Conservation (phyloP, 1,139 yeast species). For the Lodderomyces metapsilosis region DNA sequence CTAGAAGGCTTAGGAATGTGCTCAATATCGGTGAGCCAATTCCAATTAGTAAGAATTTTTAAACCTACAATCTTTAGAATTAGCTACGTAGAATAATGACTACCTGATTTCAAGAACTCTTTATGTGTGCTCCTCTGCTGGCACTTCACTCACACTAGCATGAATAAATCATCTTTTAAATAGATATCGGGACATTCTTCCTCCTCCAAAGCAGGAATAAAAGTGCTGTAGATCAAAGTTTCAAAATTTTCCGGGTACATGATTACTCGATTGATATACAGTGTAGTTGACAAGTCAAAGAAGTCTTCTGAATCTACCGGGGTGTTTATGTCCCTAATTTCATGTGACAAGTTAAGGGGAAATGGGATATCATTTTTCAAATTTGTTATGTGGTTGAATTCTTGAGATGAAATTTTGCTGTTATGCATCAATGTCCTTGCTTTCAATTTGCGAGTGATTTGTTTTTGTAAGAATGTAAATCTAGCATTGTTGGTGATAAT, state of each 20-base stretch:
- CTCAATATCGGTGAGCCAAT: no score
- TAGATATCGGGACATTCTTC: slow-evolving; percentile 4
- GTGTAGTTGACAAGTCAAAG: neutral
- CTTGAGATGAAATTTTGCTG: neutral
- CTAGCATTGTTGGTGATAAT: neutral
- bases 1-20: no score
- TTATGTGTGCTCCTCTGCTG: no score
- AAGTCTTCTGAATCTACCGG: slow-evolving; percentile 1
- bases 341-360: no score
- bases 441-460: neutral
- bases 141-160: no score
- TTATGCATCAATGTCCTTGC: neutral
- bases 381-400: neutral
- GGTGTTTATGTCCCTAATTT: neutral
- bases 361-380: neutral
- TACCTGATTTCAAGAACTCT: no score
- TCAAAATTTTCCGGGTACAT: slow-evolving; percentile 5
- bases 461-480: neutral
- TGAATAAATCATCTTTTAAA: slow-evolving; percentile 7
- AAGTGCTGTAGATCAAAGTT: slow-evolving; percentile 2
- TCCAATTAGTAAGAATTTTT: no score
- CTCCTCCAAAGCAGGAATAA: slow-evolving; percentile 3
- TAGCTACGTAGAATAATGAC: no score
- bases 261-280: slow-evolving; percentile 1
- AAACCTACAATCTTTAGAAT: no score